Conservation (phyloP, 805 yeast species). For the Lachancea waltii region DNA sequence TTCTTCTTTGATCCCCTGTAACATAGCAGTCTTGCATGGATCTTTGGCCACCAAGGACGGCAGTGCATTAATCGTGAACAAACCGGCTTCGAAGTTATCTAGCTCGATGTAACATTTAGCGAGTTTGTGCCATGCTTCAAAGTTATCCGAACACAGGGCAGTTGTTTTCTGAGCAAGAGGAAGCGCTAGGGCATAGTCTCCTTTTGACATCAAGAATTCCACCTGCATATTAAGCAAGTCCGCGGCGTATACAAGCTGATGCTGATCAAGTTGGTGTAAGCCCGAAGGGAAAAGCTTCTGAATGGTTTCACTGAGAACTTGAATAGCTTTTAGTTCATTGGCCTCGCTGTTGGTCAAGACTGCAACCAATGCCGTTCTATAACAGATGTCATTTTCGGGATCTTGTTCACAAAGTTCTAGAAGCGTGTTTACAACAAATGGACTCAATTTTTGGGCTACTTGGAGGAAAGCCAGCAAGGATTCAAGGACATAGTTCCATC, state of each 20-base stretch:
- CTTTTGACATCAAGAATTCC: conserved; percentile 20
- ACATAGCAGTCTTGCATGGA: conserved; percentile 17
- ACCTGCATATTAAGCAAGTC: conserved; percentile 26
- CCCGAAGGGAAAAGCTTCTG: conserved; percentile 16
- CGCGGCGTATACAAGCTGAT: conserved; percentile 22
- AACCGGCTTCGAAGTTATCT: conserved; percentile 21
- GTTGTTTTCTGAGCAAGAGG: conserved; percentile 22
- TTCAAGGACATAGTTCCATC: conserved; percentile 50
- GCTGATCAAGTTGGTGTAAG: conserved; percentile 11
- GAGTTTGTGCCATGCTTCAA: conserved; percentile 27
- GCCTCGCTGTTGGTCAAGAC: conserved; percentile 20
- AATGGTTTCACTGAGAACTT: conserved; percentile 17
- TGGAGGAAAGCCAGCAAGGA: conserved; percentile 33
- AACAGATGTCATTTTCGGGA: conserved; percentile 18
- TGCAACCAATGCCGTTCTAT: conserved; percentile 22
- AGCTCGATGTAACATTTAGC: conserved; percentile 25
- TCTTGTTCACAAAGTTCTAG: conserved; percentile 16
- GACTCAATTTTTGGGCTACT: conserved; percentile 18
- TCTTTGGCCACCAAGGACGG: no score
- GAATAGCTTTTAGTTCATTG: conserved; percentile 21
- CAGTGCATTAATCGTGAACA: conserved; percentile 29
- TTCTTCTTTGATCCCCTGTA: conserved; percentile 3
- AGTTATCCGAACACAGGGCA: conserved; percentile 27
- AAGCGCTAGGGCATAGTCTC: conserved; percentile 25
- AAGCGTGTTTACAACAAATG: conserved; percentile 18